These are phyloP conservation scores for Zea mays DNA, from an alignment of 176 grass and related monocot genomes.

Conservation along the genomic window DNA sequence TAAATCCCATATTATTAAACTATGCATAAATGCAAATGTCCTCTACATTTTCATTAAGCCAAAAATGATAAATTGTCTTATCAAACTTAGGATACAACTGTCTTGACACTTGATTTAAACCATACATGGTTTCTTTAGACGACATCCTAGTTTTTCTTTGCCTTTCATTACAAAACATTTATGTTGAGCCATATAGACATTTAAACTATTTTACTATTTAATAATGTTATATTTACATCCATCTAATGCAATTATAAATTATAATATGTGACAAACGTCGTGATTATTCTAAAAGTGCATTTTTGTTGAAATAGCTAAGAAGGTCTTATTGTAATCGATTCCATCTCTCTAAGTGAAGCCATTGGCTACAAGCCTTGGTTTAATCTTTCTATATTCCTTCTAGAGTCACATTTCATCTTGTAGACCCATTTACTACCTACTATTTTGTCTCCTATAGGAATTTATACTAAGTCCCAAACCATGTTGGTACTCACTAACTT, in stretches of 20 bases:
- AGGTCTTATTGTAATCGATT: neutral
- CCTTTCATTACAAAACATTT: too few species aligned
- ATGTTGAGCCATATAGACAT: neutral
- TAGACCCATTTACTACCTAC: neutral
- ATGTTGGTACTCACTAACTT: neutral
- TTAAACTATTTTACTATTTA: neutral
- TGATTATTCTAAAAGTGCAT: neutral
- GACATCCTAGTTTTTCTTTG: neutral
- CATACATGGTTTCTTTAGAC: neutral
- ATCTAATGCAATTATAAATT: neutral
- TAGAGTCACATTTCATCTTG: too few species aligned
- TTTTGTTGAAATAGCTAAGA: neutral
- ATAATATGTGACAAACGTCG: neutral
- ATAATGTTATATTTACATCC: neutral
- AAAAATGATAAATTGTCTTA: neutral
- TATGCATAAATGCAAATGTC: too few species aligned
- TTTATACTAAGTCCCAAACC: neutral
- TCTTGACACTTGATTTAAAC: too few species aligned
- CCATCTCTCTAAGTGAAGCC: neutral
- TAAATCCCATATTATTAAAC: too few species aligned
- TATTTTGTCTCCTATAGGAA: neutral
- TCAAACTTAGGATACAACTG: too few species aligned
- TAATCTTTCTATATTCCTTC: neutral
- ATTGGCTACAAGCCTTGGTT: neutral
- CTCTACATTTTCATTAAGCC: neutral